Base-by-base conservation (phyloP, 805 yeast genomes). In the Cyberlindnera euphorbiiphila region DNA sequence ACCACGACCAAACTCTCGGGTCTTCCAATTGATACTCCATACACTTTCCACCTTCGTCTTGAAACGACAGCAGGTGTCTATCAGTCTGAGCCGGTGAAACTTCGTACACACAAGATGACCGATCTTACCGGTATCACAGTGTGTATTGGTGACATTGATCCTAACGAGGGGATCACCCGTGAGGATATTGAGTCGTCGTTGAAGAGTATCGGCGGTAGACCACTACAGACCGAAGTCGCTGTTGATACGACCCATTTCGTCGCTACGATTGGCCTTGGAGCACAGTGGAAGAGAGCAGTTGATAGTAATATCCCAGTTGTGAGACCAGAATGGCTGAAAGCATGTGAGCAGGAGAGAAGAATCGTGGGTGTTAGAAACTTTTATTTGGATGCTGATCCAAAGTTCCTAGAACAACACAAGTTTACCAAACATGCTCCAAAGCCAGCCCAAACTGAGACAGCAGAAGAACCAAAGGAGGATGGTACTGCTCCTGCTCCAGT, bases 281-380 rank as follows among this genome's bases (percentile, higher is more conserved):
- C 80, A 13, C 89, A 85, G 60, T 84, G 76, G 65, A 69, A 78
- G 45, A 81, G 78, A 56, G 98, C 98, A 2, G 71, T 73, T 44
- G 88, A 82, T 36, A 75, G 78, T 66, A 93, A 88, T 56, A 87
- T 93, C 39, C 98, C 98, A 2, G 76, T 93, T 26, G 89, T 93
- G 19, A 75, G 95, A 59, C 98, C 98, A 0, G 97, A 93, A 59
- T 93, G 98, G 98, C 67, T 93, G 40, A 82, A 84, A 60, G 96
- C 97, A 1, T 93, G 98, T 65, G 95, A 85, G 51, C 60, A 72
- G 29, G 97, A 89, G 55, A 76, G 93, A 50, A 67, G 96, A 54
- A 80, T 93, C 39, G 95, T 89, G 29, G 96, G 98, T 19, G 98
- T 93, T 12, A 73, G 95, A 53, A 87, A 86, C 49, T 86, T 83